Conservation (phyloP, 768 basidiomycete species). For the Lactarius hengduanensis region DNA sequence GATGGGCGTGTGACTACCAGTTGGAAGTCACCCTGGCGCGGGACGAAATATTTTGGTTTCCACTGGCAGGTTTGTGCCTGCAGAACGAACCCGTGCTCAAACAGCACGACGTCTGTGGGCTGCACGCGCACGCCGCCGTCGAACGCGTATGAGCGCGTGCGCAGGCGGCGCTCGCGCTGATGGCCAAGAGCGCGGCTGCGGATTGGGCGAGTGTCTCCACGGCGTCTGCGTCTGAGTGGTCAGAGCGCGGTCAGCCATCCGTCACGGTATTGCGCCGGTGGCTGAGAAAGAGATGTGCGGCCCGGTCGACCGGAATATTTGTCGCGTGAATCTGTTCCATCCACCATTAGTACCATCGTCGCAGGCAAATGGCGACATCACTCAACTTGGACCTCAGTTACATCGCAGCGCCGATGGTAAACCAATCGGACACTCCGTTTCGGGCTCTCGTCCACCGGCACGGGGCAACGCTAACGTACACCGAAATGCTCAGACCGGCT, state of each 20-base stretch:
- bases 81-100: conserved; percentile 36
- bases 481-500: conserved; percentile 73
- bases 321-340: not conserved
- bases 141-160: conserved; percentile 47
- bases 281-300: not conserved
- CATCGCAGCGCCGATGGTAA: conserved; percentile 75
- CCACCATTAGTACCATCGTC: too few relatives aligned
- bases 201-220: conserved; percentile 45
- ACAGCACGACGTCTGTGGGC: too few relatives aligned
- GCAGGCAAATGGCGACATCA: conserved; percentile 3
- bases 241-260: conserved; percentile 67
- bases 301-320: not conserved
- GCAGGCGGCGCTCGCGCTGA: conserved; percentile 58
- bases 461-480: conserved; percentile 67
- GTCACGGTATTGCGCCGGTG: conserved; percentile 23
- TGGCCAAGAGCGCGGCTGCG: conserved; percentile 60
- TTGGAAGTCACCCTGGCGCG: too few relatives aligned
- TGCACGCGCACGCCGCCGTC: too few relatives aligned
- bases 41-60: too few relatives aligned
- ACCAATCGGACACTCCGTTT: conserved; percentile 78
- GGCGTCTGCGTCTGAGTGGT: not conserved
- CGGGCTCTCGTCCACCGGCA: conserved; percentile 58
- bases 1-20: too few relatives aligned
- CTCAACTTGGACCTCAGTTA: conserved; percentile 33
- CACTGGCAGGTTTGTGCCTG: too few relatives aligned